Percentiles rank a stretch among this genome's conserved stretches.
phyloP scores from a whole-genome alignment of 768 basidiomycete species.

The Podaxis carcinomalis region DNA sequence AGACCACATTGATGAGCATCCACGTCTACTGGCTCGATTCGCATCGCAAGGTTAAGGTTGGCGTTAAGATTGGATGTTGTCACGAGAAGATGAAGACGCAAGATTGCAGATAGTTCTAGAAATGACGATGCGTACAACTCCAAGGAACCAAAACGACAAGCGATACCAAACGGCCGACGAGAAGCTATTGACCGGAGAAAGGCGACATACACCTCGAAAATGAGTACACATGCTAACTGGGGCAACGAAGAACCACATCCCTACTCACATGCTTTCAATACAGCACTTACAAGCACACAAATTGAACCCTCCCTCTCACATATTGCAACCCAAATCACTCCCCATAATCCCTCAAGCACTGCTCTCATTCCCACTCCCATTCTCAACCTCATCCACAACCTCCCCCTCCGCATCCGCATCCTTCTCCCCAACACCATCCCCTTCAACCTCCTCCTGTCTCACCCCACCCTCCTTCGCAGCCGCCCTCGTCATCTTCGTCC shows the following conservation, averaged over 20 bases:
- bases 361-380: conserved; percentile 9
- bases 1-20: background rate
- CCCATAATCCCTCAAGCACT: conserved; percentile 3
- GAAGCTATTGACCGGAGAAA: background rate
- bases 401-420: conserved; percentile 13
- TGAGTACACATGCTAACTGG: background rate
- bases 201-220: background rate
- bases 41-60: background rate
- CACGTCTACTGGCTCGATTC: background rate
- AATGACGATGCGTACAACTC: background rate
- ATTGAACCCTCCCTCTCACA: background rate
- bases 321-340: background rate
- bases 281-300: background rate
- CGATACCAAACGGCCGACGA: background rate
- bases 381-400: conserved; percentile 2
- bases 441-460: background rate
- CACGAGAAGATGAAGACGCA: background rate
- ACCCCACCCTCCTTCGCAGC: background rate
- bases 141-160: background rate
- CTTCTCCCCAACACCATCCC: conserved; percentile 3
- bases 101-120: background rate
- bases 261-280: background rate
- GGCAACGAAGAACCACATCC: background rate
- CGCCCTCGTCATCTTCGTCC: conserved; percentile 7
- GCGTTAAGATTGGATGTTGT: background rate